Evolutionary conservation across 768 basidiomycete genomes (phyloP), one percentile per base, ranked within the genome.

Genomic region (Tephrocybe sp.): DNA sequence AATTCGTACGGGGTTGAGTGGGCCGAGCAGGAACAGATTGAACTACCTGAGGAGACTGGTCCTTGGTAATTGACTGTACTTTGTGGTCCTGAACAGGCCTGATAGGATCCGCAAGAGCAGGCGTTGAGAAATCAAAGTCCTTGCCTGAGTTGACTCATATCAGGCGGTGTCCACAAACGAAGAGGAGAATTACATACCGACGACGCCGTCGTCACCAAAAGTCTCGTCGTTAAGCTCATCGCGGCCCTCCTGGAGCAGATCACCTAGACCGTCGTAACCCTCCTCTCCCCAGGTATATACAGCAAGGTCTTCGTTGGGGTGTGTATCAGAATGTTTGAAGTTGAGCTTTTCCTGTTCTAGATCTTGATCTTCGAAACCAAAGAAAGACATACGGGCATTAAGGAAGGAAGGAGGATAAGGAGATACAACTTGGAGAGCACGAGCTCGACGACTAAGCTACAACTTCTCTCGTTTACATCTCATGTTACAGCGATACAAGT

Each of bases 201-300:
- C 80, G 55, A 63, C 69, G 27, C 77, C 84, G 42, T 72, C 56
- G 32, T 70, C 79, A 25, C 95, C 97, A 71, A 99, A 99, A 2
- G 97, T 99, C 74, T 96, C 93, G 68, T 96, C 92, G 69, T 99
- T 98, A 59, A 95, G 65, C 58, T 95, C 94, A 75, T 98, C 94
- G 49, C 84, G 85, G 34, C 86, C 87, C 69, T 98, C 96, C 59
- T 87, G 83, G 46, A 98, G 78, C 42, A 83, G 83, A 68, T 92
- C 87, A 44, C 88, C 93, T 22, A 96, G 82, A 32, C 89, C 92
- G 66, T 96, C 91, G 63, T 94, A 93, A 57, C 83, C 84, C 32
- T 90, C 90, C 58, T 90, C 88, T 9, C 90, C 92, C 92, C 92
- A 97, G 37, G 87, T 92, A 69, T 92, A 95, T 39, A 94, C 90